Percentiles rank a stretch among this genome's conserved stretches.
These are phyloP conservation scores for Laburnicola sp. DNA, from an alignment of 2,329 filamentous ascomycete genomes.

Conservation along the genomic window DNA sequence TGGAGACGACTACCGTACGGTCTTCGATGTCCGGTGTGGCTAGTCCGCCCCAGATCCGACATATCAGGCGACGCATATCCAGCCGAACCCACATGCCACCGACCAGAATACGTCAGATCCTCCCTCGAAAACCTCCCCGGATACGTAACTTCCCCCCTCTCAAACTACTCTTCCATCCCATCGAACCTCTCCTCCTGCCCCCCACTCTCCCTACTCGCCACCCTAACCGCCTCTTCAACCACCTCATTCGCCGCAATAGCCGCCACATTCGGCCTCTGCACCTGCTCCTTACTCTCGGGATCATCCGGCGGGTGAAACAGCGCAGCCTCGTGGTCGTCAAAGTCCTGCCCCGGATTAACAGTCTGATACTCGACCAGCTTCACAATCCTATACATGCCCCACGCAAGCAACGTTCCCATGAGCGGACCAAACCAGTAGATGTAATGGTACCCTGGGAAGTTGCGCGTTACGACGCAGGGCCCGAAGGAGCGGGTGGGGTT, in stretches of 20 bases:
- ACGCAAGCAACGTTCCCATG: conserved; percentile 44
- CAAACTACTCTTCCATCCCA: conserved; percentile 18
- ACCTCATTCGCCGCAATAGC: conserved; percentile 31
- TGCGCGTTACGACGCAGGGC: conserved; percentile 44
- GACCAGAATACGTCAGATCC: neutral
- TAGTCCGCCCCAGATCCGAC: neutral
- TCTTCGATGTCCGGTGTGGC: neutral
- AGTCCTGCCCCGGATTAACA: conserved; percentile 48
- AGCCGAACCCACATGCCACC: neutral
- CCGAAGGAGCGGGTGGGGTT: conserved; percentile 50
- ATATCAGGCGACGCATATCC: neutral
- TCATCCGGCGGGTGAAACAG: conserved; percentile 37
- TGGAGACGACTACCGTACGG: too few relatives aligned
- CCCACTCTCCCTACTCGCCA: conserved; percentile 14
- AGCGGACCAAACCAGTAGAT: conserved; percentile 49
- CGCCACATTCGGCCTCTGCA: conserved; percentile 38
- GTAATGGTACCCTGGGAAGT: conserved; percentile 48
- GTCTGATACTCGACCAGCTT: conserved; percentile 48
- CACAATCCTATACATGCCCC: conserved; percentile 46
- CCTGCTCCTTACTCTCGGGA: conserved; percentile 28
- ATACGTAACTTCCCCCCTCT: conserved; percentile 1
- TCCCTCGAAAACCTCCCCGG: conserved; percentile 11
- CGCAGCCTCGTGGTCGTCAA: conserved; percentile 43
- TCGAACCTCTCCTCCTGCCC: neutral
- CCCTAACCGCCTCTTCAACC: conserved; percentile 26